Percentiles rank a stretch among this genome's conserved stretches.
Conservation (phyloP, 2,329 filamentous ascomycete species). For the Ophiostoma montium region DNA sequence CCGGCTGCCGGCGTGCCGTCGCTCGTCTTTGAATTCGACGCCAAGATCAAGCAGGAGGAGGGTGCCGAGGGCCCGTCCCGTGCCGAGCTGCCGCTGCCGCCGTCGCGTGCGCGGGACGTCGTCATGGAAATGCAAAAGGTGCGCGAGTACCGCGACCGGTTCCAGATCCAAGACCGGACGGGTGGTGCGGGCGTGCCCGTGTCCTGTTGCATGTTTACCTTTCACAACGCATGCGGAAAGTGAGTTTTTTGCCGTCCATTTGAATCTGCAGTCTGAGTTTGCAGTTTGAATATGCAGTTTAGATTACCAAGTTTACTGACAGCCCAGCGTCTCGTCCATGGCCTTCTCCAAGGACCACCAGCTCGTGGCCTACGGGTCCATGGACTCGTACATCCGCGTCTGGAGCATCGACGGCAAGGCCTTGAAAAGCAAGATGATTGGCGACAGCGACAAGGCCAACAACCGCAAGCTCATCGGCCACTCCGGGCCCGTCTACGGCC, state of each 20-base stretch:
- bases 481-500: conserved; percentile 73
- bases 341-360: conserved; percentile 88
- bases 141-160: conserved; percentile 82
- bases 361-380: conserved; percentile 76
- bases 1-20: conserved; percentile 56
- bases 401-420: conserved; percentile 83
- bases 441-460: conserved; percentile 46
- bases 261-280: not conserved
- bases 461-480: conserved; percentile 73
- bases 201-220: conserved; percentile 94
- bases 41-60: conserved; percentile 78
- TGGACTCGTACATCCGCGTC: conserved; percentile 88
- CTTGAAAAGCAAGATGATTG: conserved; percentile 50
- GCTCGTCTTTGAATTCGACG: conserved; percentile 76
- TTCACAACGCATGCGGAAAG: conserved; percentile 91
- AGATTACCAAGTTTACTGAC: not conserved
- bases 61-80: conserved; percentile 69
- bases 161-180: conserved; percentile 72
- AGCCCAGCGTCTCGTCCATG: conserved; percentile 64
- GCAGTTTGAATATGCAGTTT: no score
- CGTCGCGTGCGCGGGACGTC: conserved; percentile 78
- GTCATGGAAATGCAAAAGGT: conserved; percentile 89
- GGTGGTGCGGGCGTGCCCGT: conserved; percentile 71
- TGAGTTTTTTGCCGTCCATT: conserved; percentile 28
- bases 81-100: conserved; percentile 70